Evolutionary conservation across 2,329 filamentous ascomycete genomes (phyloP).

Genomic region (Bipolaris gigantea): DNA sequence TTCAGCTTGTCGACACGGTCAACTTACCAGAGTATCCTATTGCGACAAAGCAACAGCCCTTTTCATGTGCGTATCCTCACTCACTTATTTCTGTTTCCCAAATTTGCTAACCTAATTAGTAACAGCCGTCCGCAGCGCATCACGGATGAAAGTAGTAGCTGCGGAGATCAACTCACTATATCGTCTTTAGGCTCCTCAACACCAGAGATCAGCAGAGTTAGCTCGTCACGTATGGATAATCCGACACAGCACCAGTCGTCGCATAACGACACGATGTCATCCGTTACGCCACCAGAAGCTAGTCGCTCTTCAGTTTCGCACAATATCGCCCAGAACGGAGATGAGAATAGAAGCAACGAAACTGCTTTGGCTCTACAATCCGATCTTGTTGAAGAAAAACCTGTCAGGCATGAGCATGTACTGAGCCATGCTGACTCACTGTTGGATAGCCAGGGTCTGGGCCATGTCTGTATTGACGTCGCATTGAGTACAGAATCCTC

Average conservation of each 20-base stretch:
- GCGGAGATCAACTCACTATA: conserved; percentile 2
- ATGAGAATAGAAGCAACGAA: conserved; percentile 4
- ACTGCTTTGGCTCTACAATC: conserved; percentile 28
- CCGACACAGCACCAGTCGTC: conserved; percentile 21
- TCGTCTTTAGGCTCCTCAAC: conserved; percentile 11
- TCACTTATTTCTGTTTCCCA: neutral
- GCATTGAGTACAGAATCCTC: conserved; percentile 23
- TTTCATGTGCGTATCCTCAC: conserved; percentile 18
- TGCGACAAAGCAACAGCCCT: conserved; percentile 35
- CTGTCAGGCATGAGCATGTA: neutral
- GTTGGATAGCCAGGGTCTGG: conserved; percentile 18
- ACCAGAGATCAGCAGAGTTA: conserved; percentile 17
- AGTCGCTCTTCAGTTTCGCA: conserved; percentile 9
- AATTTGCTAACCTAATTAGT: conserved; percentile 15
- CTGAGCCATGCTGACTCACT: conserved; percentile 9
- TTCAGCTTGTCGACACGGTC: conserved; percentile 36
- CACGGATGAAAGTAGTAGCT: conserved; percentile 11
- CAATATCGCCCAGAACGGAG: neutral
- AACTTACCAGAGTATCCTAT: conserved; percentile 35
- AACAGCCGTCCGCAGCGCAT: conserved; percentile 19
- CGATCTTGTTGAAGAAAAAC: conserved; percentile 11
- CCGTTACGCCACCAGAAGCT: conserved; percentile 20
- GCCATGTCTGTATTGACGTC: conserved; percentile 29
- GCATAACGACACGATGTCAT: conserved; percentile 32
- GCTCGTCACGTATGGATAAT: conserved; percentile 19